Evolutionary conservation across 2,329 filamentous ascomycete genomes (phyloP).

Genomic region (Trichoderma simmonsii): DNA sequence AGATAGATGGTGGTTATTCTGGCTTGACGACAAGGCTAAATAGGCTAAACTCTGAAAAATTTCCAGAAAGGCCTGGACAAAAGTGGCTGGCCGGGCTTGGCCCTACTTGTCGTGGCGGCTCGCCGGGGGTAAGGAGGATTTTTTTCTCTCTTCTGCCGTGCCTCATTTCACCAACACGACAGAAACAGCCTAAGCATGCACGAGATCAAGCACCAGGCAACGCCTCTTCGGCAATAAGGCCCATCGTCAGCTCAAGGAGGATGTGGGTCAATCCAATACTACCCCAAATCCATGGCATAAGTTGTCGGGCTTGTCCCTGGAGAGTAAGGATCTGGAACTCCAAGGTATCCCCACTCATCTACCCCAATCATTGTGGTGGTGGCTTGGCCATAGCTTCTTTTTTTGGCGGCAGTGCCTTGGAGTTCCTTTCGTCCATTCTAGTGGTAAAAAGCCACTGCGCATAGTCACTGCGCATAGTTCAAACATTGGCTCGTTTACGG

Average conservation of each 20-base stretch:
- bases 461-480: not conserved
- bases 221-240: conserved; percentile 16
- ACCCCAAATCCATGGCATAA: conserved; percentile 13
- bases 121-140: conserved; percentile 7
- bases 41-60: conserved; percentile 15
- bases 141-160: not conserved
- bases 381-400: conserved; percentile 14
- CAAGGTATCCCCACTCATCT: not conserved
- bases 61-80: conserved; percentile 15
- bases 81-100: conserved; percentile 7
- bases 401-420: not conserved
- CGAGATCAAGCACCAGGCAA: conserved; percentile 12
- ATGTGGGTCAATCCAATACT: conserved; percentile 2
- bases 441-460: not conserved
- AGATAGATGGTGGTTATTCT: not conserved
- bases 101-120: not conserved
- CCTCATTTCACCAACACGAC: conserved; percentile 10
- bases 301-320: conserved; percentile 3
- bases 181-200: conserved; percentile 7
- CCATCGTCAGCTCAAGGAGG: conserved; percentile 16
- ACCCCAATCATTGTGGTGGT: conserved; percentile 5
- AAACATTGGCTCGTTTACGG: not conserved
- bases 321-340: conserved; percentile 15
- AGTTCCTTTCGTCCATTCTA: conserved; percentile 15
- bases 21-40: not conserved